Evolutionary conservation across 257 asterid genomes (phyloP).

Genomic region (Solanum sejunctum): DNA sequence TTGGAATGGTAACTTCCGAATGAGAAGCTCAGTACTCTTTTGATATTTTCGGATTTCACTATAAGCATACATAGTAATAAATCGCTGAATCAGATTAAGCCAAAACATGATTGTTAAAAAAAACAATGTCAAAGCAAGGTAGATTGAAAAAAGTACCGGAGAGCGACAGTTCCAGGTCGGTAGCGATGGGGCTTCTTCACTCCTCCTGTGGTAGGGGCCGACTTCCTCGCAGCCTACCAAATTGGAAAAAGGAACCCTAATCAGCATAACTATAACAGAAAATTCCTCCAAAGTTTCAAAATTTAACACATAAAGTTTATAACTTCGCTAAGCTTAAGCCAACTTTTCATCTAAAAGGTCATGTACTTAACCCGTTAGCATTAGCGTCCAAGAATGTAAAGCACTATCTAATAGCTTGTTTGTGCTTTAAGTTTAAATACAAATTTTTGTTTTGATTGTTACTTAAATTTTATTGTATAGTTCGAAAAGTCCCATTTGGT

Average conservation of each 20-base stretch:
- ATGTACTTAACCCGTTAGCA: not conserved
- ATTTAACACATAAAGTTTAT: not conserved
- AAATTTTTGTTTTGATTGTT: too few species aligned
- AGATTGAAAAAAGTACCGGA: conserved; percentile 24
- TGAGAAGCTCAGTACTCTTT: conserved; percentile 55
- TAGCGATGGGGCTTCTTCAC: conserved; percentile 84
- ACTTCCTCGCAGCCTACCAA: conserved; percentile 58
- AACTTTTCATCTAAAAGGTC: not conserved
- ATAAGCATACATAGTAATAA: not conserved
- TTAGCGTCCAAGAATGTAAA: too few species aligned
- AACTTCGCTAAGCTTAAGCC: not conserved
- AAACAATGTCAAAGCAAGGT: not conserved
- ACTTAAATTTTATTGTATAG: too few species aligned
- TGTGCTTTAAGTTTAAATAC: too few species aligned
- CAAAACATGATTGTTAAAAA: not conserved
- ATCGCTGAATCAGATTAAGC: not conserved
- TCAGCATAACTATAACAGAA: not conserved
- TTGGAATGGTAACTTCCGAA: conserved; percentile 69
- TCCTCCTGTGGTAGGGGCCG: conserved; percentile 71
- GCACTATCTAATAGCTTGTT: too few species aligned
- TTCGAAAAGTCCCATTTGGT: too few species aligned
- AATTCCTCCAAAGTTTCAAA: not conserved
- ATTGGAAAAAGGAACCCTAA: not conserved
- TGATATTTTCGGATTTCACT: conserved; percentile 31
- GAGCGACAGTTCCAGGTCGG: conserved; percentile 76